A percentile compares a stretch with the other conserved stretches of the same genome.
phyloP scores from a whole-genome alignment of 305 asterid species.

The Solanum aculeatissimum region DNA sequence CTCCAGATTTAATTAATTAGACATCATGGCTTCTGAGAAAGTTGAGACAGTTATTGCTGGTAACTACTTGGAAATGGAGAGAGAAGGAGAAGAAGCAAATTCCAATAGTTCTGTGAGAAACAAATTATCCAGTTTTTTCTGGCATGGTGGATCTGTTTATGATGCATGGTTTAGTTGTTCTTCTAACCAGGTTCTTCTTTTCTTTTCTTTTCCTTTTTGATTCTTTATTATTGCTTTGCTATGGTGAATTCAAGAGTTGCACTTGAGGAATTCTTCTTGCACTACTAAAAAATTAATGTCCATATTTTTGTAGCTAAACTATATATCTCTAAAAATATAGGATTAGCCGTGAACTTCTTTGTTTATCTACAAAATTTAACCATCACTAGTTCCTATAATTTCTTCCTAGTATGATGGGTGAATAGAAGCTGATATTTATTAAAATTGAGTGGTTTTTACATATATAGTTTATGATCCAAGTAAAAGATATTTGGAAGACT shows the following conservation, averaged over 20 bases:
- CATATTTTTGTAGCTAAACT: too few species aligned
- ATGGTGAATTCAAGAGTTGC: background rate
- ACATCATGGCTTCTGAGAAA: constrained; percentile 66
- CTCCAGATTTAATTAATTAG: background rate
- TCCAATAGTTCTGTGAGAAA: constrained; percentile 27
- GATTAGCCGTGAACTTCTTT: background rate
- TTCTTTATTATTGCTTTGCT: background rate
- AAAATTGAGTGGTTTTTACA: background rate
- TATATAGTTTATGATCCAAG: background rate
- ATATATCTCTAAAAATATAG: background rate
- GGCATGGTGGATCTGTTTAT: constrained; percentile 93
- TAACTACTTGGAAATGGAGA: constrained; percentile 69
- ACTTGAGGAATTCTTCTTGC: background rate
- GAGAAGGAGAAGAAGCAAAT: constrained; percentile 28
- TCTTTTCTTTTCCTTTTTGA: background rate
- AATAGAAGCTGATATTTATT: background rate
- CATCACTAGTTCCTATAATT: background rate
- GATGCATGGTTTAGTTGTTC: constrained; percentile 95
- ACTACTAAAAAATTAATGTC: background rate
- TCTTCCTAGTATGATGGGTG: background rate
- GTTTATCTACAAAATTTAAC: background rate
- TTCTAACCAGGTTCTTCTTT: constrained; percentile 48
- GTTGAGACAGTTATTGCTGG: constrained; percentile 77
- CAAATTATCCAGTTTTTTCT: constrained; percentile 48
- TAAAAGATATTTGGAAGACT: background rate